Evolutionary conservation across 2,329 filamentous ascomycete species (phyloP).

Genomic region (Pestalotiopsis sp.): DNA sequence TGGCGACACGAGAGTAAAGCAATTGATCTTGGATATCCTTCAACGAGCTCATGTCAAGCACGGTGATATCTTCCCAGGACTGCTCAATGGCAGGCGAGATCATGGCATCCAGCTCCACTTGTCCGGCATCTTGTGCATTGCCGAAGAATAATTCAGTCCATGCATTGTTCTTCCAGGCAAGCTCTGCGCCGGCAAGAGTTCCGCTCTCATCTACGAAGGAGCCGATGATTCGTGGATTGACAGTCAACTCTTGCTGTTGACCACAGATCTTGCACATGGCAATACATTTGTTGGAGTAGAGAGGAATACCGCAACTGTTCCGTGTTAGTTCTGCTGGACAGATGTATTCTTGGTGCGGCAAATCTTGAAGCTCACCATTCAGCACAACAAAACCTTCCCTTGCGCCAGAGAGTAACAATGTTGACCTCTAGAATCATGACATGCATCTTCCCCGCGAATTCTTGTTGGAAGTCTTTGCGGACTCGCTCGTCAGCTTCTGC

Average conservation of each 20-base stretch:
- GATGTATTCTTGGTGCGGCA: neutral
- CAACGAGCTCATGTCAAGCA: conserved; percentile 39
- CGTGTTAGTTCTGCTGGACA: neutral
- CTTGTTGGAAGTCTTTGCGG: conserved; percentile 28
- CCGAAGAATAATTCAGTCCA: conserved; percentile 45
- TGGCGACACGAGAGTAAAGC: conserved; percentile 50
- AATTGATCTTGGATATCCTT: conserved; percentile 52
- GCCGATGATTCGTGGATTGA: conserved; percentile 44
- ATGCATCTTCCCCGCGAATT: conserved; percentile 42
- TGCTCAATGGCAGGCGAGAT: conserved; percentile 44
- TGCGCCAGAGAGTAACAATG: conserved; percentile 30
- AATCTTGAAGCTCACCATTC: conserved; percentile 37
- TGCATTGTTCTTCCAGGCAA: conserved; percentile 53
- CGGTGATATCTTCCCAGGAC: conserved; percentile 39
- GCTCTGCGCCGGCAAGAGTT: conserved; percentile 48
- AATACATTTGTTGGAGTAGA: conserved; percentile 51
- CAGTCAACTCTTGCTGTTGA: conserved; percentile 25
- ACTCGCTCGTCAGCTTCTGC: conserved; percentile 44
- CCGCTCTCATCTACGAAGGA: conserved; percentile 56
- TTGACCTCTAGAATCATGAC: conserved; percentile 34
- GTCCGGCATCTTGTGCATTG: neutral
- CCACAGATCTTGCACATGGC: conserved; percentile 41
- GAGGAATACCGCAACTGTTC: conserved; percentile 50
- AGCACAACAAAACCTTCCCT: conserved; percentile 38
- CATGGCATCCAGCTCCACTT: neutral